Percentiles rank a stretch among this genome's conserved stretches.
Evolutionary conservation across 306 rosid species (phyloP).

Genomic region (Fragaria ananassa): DNA sequence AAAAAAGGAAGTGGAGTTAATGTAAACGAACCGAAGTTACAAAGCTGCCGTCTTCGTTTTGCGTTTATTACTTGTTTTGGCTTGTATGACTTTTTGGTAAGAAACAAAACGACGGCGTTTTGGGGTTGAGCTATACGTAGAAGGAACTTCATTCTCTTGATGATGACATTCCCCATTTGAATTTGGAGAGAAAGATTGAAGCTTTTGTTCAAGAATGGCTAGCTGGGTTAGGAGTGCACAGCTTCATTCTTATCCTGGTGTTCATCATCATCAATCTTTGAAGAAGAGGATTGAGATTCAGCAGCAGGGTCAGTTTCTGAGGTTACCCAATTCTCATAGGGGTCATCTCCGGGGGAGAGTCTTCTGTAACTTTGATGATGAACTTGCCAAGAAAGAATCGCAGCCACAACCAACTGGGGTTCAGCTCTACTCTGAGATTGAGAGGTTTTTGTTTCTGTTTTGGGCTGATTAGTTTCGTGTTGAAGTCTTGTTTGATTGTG

Average conservation of each 20-base stretch:
- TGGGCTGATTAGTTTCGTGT: not conserved
- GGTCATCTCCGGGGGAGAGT: constrained; percentile 24
- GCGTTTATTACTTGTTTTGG: not conserved
- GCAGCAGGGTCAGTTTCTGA: constrained; percentile 16
- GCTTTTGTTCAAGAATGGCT: not conserved
- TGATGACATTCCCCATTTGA: not conserved
- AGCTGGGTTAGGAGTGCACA: constrained; percentile 18
- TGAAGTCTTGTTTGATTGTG: not conserved
- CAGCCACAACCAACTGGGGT: constrained; percentile 45
- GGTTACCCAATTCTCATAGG: constrained; percentile 1
- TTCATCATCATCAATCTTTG: not conserved
- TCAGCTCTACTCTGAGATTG: constrained; percentile 79
- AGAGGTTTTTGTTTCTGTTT: constrained; percentile 43
- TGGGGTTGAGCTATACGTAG: not conserved
- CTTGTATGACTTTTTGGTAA: not conserved
- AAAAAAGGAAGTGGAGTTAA: not conserved
- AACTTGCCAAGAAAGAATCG: constrained; percentile 9
- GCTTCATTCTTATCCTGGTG: constrained; percentile 15
- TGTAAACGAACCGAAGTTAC: not conserved
- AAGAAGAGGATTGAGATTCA: constrained; percentile 15
- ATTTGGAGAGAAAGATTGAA: constrained; percentile 6
- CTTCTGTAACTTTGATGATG: constrained; percentile 35
- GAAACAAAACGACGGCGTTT: not conserved
- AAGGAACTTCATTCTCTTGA: not conserved
- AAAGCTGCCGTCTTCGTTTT: constrained; percentile 6